Base-by-base conservation (phyloP, 2,329 filamentous ascomycete species). In the Penicillium sp. region DNA sequence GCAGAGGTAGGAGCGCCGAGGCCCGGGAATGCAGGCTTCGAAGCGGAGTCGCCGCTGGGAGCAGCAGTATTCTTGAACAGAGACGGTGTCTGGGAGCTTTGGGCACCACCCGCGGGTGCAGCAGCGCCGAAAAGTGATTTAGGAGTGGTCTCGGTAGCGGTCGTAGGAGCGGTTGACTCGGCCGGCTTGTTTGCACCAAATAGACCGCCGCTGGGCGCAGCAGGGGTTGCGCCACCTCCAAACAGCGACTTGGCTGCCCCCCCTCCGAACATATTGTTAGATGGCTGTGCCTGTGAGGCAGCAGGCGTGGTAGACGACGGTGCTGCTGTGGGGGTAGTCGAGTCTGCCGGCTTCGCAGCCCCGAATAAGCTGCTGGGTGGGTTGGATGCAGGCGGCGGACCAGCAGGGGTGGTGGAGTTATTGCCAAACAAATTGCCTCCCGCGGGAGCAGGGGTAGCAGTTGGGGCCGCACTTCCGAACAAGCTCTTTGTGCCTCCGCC, bases 381-480 rank as follows among this genome's bases (percentile, higher is more conserved):
- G 52, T 73, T 66, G 2, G 61, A 58, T 51, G 47, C 64, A 7
- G 79, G 78, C 29, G 79, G 79, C 58, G 77, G 78, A 7, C 78
- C 79, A 51, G 79, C 79, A 48, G 80, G 80, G 32, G 79, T 81
- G 18, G 79, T 81, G 16, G 79, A 81, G 47, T 72, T 63, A 54
- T 71, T 74, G 43, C 68, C 70, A 57, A 79, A 78, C 44, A 74
- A 46, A 48, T 58, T 57, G n/a, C 58, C 64, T 47, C 66, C 69
- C 32, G 72, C 66, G 42, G 74, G 69, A 26, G 71, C 72, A 47
- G 76, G 75, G 20, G 75, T 76, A 34, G 76, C 48, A 14, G 52
- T 55, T n/a, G 58, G 69, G 22, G 73, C 70, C 9, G 61, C 61
- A 58, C 60, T 69, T 39, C 72, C 72, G 53, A 77, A 76, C 10